Evolutionary conservation across 306 rosid genomes (phyloP), one percentile per base, ranked within the genome.

Genomic region (Lagenaria siceraria): DNA sequence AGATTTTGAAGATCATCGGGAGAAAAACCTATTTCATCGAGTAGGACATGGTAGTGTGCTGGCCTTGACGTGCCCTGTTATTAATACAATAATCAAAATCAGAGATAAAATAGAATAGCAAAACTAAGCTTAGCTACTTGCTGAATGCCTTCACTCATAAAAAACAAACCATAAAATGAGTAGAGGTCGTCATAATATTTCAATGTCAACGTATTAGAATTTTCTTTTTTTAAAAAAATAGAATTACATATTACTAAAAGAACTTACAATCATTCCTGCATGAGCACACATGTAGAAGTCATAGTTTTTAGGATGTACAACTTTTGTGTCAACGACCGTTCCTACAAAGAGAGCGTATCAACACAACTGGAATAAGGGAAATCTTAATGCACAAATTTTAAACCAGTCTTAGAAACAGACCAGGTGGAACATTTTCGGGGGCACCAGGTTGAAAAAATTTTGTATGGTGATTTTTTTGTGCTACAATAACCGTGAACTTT

Each of bases 201-300:
- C 10, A 19, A 52, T 27, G 25, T 27, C 18, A 10, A 29, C 77
- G 29, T 29, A 18, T 27, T 51, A 72, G 60, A 46, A 46, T 12
- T 13, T 46, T 46, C 52, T 13, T 11, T 4, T 2, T 43, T 43
- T 43, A 43, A 43, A 43, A 43, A 3, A 43, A 10, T 43, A 43
- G 49, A 49, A 4, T 72, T 49, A 18, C 60, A 49, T 27, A 52
- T 49, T 73, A 51, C 76, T 70, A 48, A 77, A 36, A 65, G 62
- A 78, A 78, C 91, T 80, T 92, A 94, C 97, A 76, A 87, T 72
- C 87, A 80, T 82, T 86, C 95, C 98, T 38, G 87, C 88, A 74
- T 92, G 97, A 76, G 98, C 82, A 78, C 97, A 94, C 95, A 94
- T 80, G 88, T 84, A 95, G 85, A 95, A 95, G 82, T 92, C 97